Conservation (phyloP, 169 alveolate species). For the Plasmodium blacklocki region DNA sequence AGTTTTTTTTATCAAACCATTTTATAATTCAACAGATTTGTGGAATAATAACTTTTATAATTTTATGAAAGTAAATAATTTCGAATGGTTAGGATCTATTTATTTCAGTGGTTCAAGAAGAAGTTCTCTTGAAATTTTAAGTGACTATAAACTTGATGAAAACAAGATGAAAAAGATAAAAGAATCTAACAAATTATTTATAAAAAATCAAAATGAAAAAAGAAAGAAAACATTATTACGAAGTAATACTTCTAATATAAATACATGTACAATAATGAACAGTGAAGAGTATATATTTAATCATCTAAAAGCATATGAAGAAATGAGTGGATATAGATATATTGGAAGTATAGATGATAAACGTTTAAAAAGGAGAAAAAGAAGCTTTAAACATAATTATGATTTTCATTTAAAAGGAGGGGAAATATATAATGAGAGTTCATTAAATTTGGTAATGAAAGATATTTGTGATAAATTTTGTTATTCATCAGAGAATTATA, state of each 20-base stretch:
- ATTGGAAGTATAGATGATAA: conserved; percentile 26
- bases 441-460: conserved; percentile 25
- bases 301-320: conserved; percentile 29
- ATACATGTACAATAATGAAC: conserved; percentile 4
- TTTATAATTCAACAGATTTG: conserved; percentile 64
- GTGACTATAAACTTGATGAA: conserved; percentile 39
- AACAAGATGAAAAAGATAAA: conserved; percentile 53
- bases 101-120: not conserved
- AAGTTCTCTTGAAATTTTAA: conserved; percentile 25
- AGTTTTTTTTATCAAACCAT: conserved; percentile 70
- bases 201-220: conserved; percentile 67
- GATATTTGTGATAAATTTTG: conserved; percentile 51
- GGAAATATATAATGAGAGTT: conserved; percentile 10
- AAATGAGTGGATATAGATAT: conserved; percentile 28
- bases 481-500: conserved; percentile 37
- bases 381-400: conserved; percentile 5
- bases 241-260: conserved; percentile 1
- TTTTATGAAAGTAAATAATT: conserved; percentile 71
- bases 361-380: conserved; percentile 30
- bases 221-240: conserved; percentile 6
- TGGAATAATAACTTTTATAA: conserved; percentile 64
- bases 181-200: conserved; percentile 50
- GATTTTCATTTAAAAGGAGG: conserved; percentile 1
- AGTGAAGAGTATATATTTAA: conserved; percentile 31
- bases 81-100: conserved; percentile 41